Conservation (phyloP, 2,329 filamentous ascomycete species). For the Corynespora cassiicola region DNA sequence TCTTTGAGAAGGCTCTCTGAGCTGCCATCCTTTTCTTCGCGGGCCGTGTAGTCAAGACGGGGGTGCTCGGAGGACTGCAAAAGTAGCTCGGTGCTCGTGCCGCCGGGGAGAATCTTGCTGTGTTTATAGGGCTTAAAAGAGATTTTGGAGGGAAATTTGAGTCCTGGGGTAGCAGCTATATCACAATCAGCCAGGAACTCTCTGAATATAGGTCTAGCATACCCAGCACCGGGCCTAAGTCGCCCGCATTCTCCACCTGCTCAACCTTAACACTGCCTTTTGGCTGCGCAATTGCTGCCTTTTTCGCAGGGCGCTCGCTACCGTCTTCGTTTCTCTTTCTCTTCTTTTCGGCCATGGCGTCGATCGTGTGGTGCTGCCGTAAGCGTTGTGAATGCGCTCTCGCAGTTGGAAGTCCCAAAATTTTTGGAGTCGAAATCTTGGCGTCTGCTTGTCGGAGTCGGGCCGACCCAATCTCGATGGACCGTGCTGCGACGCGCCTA, state of each 20-base stretch:
- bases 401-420: constrained; percentile 22
- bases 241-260: constrained; percentile 54
- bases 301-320: constrained; percentile 48
- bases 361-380: constrained; percentile 6
- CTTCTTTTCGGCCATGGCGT: constrained; percentile 45
- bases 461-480: constrained; percentile 4
- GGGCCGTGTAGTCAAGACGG: constrained; percentile 65
- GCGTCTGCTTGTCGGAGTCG: constrained; percentile 19
- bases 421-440: constrained; percentile 33
- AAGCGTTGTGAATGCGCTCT: constrained; percentile 5
- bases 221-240: constrained; percentile 59
- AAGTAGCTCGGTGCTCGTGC: constrained; percentile 54
- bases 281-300: constrained; percentile 48
- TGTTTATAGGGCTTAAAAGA: constrained; percentile 58
- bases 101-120: constrained; percentile 34
- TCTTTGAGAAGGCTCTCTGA: constrained; percentile 62
- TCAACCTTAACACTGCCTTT: constrained; percentile 51
- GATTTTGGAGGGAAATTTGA: constrained; percentile 47
- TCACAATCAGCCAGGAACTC: constrained; percentile 1
- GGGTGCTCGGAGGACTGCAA: constrained; percentile 67
- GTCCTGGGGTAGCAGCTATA: constrained; percentile 51
- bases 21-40: constrained; percentile 54
- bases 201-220: constrained; percentile 23
- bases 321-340: constrained; percentile 41
- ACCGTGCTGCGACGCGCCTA: constrained; percentile 1